Conservation (phyloP, 768 basidiomycete genomes). For the Tephrocybe sp. region DNA sequence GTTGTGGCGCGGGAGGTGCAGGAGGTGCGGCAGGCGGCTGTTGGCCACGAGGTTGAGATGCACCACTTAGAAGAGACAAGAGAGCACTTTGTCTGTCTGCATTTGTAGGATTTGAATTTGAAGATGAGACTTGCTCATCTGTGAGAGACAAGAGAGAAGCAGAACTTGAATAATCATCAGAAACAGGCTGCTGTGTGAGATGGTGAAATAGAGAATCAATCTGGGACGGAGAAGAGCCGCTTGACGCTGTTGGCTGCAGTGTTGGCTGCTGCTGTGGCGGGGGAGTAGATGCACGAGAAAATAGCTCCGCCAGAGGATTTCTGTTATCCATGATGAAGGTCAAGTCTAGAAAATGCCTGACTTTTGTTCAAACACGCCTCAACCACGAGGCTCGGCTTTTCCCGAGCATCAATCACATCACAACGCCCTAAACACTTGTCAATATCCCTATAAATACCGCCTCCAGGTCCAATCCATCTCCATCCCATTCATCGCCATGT, state of each 20-base stretch:
- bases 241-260: constrained; percentile 33
- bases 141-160: constrained; percentile 41
- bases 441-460: constrained; percentile 11
- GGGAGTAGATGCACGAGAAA: constrained; percentile 54
- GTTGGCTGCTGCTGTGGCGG: constrained; percentile 32
- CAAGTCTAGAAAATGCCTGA: constrained; percentile 8
- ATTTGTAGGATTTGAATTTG: constrained; percentile 39
- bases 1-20: constrained; percentile 39
- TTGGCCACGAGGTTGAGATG: constrained; percentile 20
- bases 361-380: constrained; percentile 34
- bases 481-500: constrained; percentile 25
- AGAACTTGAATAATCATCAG: constrained; percentile 30
- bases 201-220: constrained; percentile 71
- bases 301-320: constrained; percentile 45
- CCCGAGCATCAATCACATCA: constrained; percentile 20
- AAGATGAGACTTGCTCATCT: constrained; percentile 42
- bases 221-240: constrained; percentile 50
- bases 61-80: constrained; percentile 62
- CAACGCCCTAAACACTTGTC: constrained; percentile 13
- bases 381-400: constrained; percentile 44
- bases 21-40: constrained; percentile 12
- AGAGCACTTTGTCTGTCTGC: constrained; percentile 75
- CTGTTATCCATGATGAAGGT: constrained; percentile 38
- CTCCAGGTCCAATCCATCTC: too few species aligned
- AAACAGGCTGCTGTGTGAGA: constrained; percentile 29